Base-by-base conservation (phyloP, 768 basidiomycete species). In the Exsudoporus frostii region DNA sequence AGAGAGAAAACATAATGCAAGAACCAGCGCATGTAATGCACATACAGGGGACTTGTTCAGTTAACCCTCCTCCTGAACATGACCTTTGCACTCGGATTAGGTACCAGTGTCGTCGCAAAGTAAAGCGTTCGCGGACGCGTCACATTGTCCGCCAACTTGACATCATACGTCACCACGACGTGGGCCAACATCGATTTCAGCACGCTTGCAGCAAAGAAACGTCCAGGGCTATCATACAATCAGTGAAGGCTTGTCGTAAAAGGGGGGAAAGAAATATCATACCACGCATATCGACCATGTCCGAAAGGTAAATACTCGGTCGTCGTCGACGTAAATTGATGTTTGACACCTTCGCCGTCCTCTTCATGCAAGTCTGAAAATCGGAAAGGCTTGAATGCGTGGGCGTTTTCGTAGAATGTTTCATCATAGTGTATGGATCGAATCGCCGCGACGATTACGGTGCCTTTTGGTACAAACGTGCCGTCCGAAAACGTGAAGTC, bases 401-500 rank as follows among this genome's bases (percentile, higher is more conserved):
- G 14, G 1, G 53, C 14, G 33, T 74, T 67, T 5, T 68, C 55
- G 39, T 78, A 77, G 1, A 52, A 0, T 1, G 8, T 14, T 4
- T 30, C 25, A 19, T 68, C 61, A 7, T 9, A 45, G 19, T 72
- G 71, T 1, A 64, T 22, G 2, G 60, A 60, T 33, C 45, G 53
- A 1, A 60, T 32, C 0, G 70, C 50, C 2, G 56, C 60, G 1
- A 61, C 44, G 5, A 75, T 15, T n/a, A 51, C 48, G 8, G 66
- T 64, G 17, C 71, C 75, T 20, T 65, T 59, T 0, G 73, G 76
- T 36, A 74, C 49, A 27, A 68, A 54, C 1, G 73, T 73, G 3
- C 74, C 76, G 37, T 76, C 72, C 0, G 69, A 71, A 54, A 77
- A 68, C 2, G 67, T 71, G 55, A 67, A 58, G 36, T 71, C 64